Percentiles rank a stretch among this genome's conserved stretches.
Evolutionary conservation across 2,329 filamentous ascomycete species (phyloP).

Genomic region (Phaeosphaeria sp.): DNA sequence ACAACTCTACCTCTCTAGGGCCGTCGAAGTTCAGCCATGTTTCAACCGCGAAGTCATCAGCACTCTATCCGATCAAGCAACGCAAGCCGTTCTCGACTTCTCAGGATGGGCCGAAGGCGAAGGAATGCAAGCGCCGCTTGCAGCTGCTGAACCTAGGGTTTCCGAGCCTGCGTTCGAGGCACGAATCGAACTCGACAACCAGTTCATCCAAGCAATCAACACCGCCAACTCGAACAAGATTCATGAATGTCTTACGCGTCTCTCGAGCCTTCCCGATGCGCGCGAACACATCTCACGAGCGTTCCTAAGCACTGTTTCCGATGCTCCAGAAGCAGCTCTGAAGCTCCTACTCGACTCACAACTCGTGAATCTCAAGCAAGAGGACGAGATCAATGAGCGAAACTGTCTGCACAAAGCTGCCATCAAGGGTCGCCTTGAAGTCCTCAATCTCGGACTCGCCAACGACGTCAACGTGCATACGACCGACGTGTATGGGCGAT

Average conservation of each 20-base stretch:
- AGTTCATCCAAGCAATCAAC: slow-evolving; percentile 86
- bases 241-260: slow-evolving; percentile 78
- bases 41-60: slow-evolving; percentile 98
- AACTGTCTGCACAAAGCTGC: slow-evolving; percentile 97
- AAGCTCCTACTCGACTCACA: slow-evolving; percentile 78
- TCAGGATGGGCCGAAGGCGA: slow-evolving; percentile 98
- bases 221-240: slow-evolving; percentile 79
- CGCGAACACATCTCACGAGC: slow-evolving; percentile 84
- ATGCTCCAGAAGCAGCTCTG: slow-evolving; percentile 79
- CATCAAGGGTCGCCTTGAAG: slow-evolving; percentile 84
- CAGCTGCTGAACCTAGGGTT: slow-evolving; percentile 36
- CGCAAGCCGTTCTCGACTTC: slow-evolving; percentile 91
- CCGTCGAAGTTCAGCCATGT: slow-evolving; percentile 96
- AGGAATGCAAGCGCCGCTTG: slow-evolving; percentile 72
- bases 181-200: slow-evolving; percentile 86
- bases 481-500: slow-evolving; percentile 91
- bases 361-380: slow-evolving; percentile 86
- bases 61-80: slow-evolving; percentile 94
- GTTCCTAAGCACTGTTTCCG: slow-evolving; percentile 87
- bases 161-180: slow-evolving; percentile 61
- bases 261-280: slow-evolving; percentile 66
- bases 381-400: slow-evolving; percentile 96
- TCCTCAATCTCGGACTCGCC: slow-evolving; percentile 77
- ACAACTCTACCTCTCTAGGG: slow-evolving; percentile 92
- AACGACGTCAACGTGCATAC: slow-evolving; percentile 77